These are phyloP conservation scores for Bisporella sp. DNA, from an alignment of 2,329 filamentous ascomycete species.

Conservation along the genomic window DNA sequence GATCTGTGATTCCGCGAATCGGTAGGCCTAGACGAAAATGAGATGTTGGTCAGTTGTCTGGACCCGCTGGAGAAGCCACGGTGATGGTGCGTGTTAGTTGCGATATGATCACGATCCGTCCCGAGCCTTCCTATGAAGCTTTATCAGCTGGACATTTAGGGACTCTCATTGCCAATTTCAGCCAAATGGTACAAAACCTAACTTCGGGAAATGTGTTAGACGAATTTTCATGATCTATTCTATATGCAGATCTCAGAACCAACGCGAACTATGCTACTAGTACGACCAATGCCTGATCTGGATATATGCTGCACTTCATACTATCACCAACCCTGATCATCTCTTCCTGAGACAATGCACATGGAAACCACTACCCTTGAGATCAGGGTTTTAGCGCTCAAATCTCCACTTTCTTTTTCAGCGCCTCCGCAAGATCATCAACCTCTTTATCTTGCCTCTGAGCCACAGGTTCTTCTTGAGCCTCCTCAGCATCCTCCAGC, in stretches of 20 bases:
- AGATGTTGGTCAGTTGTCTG: too few relatives aligned
- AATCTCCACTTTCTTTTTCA: constrained; percentile 54
- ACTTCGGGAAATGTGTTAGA: too few relatives aligned
- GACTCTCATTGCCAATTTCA: too few relatives aligned
- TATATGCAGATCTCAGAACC: background rate
- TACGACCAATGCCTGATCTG: background rate
- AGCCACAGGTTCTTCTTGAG: constrained; percentile 66
- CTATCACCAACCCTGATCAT: background rate
- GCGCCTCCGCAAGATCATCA: constrained; percentile 67
- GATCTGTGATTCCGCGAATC: too few relatives aligned
- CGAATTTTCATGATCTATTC: background rate
- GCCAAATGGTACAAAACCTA: too few relatives aligned
- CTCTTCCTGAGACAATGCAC: too few relatives aligned
- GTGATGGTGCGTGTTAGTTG: too few relatives aligned
- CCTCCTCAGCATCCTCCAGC: constrained; percentile 61
- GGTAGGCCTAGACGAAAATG: too few relatives aligned
- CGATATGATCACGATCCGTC: too few relatives aligned
- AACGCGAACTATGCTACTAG: background rate
- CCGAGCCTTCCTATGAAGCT: too few relatives aligned
- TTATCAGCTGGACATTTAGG: too few relatives aligned
- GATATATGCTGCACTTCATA: background rate
- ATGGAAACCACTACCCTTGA: background rate
- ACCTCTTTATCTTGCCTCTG: constrained; percentile 70
- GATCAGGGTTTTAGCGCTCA: background rate
- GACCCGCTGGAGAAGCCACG: too few relatives aligned